Evolutionary conservation across 306 rosid species (phyloP), one percentile per base, ranked within the genome.

Genomic region (Hylodesmum podocarpum): DNA sequence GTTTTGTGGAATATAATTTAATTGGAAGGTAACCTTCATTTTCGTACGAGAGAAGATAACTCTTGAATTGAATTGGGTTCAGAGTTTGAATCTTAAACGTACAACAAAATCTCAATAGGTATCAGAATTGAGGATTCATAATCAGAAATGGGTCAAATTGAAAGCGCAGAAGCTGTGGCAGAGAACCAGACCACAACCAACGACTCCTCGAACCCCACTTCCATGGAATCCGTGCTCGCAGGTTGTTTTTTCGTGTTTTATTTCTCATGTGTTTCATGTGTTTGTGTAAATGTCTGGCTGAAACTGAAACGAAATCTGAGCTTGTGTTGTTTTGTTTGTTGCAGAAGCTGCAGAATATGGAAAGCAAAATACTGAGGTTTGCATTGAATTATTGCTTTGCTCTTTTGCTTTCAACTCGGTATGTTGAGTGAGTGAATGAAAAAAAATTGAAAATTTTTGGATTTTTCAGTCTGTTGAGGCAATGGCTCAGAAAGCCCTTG

Each of bases 281-380:
- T 81, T 78, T 83, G 80, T 64, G 18, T 62, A 77, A 69, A 83
- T 58, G 70, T 40, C 79, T 58, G 66, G 41, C 49, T 63, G 61
- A 1, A 16, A 18, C 49, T 63, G 61, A 1, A 16, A 18, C 43
- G 10, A 63, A 66, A 49, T 43, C 8, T 80, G 14, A 73, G 4
- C 3, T 49, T 76, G 31, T 49, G 22, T 73, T 55, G 44, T 65
- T 51, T 81, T 70, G 19, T 67, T 73, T 44, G 54, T 77, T 77
- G 58, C 97, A 94, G 98, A 95, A 84, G 98, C 98, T 83, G 90
- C 82, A 21, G 91, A 89, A 37, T 95, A 91, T 86, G 98, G 98
- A 33, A 77, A 61, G 46, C 78, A 87, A 54, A 78, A 63, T 31
- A 73, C 87, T 57, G 92, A 92, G 94, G 97, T 87, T 85, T 64